A percentile compares a stretch with the other conserved stretches of the same genome.
phyloP scores from a whole-genome alignment of 805 yeast genomes.

The Candida manassasensis region DNA sequence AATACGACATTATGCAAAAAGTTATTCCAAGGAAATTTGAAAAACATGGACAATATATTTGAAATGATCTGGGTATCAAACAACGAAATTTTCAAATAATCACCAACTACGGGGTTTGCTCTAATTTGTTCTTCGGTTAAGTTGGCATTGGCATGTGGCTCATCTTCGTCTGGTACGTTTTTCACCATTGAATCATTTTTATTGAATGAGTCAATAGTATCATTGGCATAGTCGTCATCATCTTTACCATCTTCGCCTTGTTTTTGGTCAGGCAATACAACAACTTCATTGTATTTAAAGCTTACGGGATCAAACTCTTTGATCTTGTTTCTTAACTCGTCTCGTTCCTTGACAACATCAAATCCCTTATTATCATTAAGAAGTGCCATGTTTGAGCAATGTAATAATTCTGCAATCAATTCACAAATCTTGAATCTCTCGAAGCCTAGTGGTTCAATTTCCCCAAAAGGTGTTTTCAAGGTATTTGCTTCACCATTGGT shows the following conservation, averaged over 20 bases:
- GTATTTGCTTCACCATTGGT: conserved; percentile 13
- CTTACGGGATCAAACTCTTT: conserved; percentile 40
- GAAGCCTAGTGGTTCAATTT: conserved; percentile 41
- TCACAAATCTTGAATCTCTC: conserved; percentile 45
- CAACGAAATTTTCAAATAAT: conserved; percentile 36
- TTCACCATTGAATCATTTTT: conserved; percentile 21
- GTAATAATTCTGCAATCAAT: conserved; percentile 42
- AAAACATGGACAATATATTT: conserved; percentile 40
- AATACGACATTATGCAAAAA: conserved; percentile 44
- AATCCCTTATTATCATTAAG: conserved; percentile 41
- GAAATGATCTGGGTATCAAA: conserved; percentile 41
- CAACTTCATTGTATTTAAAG: conserved; percentile 42
- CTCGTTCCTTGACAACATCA: conserved; percentile 37
- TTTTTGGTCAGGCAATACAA: conserved; percentile 27
- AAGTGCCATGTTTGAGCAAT: conserved; percentile 44
- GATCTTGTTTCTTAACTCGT: conserved; percentile 35
- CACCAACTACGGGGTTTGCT: conserved; percentile 41
- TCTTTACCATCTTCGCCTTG: conserved; percentile 7
- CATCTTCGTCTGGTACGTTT: conserved; percentile 32
- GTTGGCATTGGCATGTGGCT: conserved; percentile 41
- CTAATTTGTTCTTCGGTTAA: conserved; percentile 40
- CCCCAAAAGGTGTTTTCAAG: conserved; percentile 30
- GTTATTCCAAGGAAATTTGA: conserved; percentile 45
- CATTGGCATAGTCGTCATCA: conserved; percentile 13
- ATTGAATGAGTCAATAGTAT: conserved; percentile 33